Base-by-base conservation (phyloP, 2,329 filamentous ascomycete genomes). In the Trichoderma atrobrunneum region DNA sequence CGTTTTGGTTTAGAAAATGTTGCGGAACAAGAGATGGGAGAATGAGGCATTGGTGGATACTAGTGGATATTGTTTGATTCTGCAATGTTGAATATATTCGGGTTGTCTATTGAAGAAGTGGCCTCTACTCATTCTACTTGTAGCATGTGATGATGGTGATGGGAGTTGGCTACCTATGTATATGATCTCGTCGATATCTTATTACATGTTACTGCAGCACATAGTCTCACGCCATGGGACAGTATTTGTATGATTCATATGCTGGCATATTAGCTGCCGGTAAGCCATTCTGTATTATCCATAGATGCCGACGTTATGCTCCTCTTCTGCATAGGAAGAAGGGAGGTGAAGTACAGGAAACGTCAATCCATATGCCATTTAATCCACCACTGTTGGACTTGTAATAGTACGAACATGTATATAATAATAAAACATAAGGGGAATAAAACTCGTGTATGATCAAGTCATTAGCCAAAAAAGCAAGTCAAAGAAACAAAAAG, bases 1-100 rank as follows among this genome's bases (percentile, higher is more conserved):
- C 66, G 57, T 70, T 34, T 34, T 70, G 21, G 66, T 57, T 34
- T 51, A 62, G 28, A 59, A 70, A 62, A 26, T 21, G 39, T 36
- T 26, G 39, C 30, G 30, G 28, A 30, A 48, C 21, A 30, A 26
- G 36, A 70, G 39, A 36, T 54, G 18, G 43, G 66, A 36, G 30
- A 39, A 60, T 26, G 54, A 36, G n/a, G 39, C n/a, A n/a, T n/a
- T 36, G 21, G 14, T 62, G 28, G 26, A 34, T 30, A 24, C 12
- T 51, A 16, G 36, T 54, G 36, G 28, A 61, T 32, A 60, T 32
- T 32, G 10, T 51, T 69, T 30, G n/a, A 16, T 59, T 70, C 5
- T 36, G 16, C 14, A 18, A 10, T 54, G 36, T 36, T 62, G 43
- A 70, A 62, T 21, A 54, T 54, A 26, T 62, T 61, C 6, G 28